A percentile compares a stretch with the other conserved stretches of the same genome.
phyloP scores from a whole-genome alignment of 768 basidiomycete species.

The Boletellus sp. region DNA sequence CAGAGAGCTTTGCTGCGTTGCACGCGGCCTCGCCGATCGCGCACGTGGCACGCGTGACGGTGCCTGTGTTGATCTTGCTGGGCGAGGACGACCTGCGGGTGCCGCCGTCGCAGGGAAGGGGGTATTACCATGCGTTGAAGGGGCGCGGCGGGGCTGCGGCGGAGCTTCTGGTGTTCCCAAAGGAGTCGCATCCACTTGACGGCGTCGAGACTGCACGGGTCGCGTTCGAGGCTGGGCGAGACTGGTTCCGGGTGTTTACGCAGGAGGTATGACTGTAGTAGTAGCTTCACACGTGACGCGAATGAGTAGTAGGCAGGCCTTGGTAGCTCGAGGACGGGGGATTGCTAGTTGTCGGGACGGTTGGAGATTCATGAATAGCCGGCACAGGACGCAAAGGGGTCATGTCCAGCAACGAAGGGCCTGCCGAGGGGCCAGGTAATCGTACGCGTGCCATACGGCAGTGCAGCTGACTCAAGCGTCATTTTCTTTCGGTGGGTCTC shows the following conservation, averaged over 20 bases:
- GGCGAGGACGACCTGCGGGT: slow-evolving; percentile 63
- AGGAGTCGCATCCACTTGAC: slow-evolving; percentile 61
- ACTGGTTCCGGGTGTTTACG: slow-evolving; percentile 43
- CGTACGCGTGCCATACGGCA: too few relatives aligned
- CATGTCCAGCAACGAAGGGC: too few relatives aligned
- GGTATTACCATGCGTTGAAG: slow-evolving; percentile 66
- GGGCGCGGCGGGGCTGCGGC: slow-evolving; percentile 37
- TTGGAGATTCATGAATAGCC: too few relatives aligned
- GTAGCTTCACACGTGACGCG: too few relatives aligned
- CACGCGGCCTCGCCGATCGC: slow-evolving; percentile 54
- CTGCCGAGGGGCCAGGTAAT: not conserved
- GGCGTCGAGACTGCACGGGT: slow-evolving; percentile 58
- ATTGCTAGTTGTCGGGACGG: too few relatives aligned
- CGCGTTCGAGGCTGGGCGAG: slow-evolving; percentile 47
- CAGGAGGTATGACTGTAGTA: not conserved
- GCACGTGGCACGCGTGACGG: slow-evolving; percentile 45
- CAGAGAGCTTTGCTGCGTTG: slow-evolving; percentile 42
- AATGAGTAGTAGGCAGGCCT: too few relatives aligned
- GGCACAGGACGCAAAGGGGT: too few relatives aligned
- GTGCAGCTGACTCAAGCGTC: too few relatives aligned
- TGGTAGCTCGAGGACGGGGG: too few relatives aligned
- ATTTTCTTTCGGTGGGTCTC: too few relatives aligned
- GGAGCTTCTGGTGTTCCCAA: slow-evolving; percentile 58
- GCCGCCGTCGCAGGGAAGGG: slow-evolving; percentile 56
- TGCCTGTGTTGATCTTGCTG: slow-evolving; percentile 55